phyloP scores from a whole-genome alignment of 2,329 filamentous ascomycete genomes.

The Fusarium circinatum region DNA sequence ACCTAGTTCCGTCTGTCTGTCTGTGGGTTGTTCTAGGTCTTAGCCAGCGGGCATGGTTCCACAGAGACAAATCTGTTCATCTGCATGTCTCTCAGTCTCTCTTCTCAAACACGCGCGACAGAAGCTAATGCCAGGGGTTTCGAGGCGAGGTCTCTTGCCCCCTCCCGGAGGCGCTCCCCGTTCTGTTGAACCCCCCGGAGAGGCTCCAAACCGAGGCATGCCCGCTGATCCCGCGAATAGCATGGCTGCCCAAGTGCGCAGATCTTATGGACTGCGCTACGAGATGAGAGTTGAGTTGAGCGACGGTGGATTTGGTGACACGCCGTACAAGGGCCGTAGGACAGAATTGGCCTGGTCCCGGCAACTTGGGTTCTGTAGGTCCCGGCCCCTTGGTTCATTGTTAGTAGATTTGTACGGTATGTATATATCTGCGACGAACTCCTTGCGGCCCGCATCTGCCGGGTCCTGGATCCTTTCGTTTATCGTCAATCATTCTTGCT shows the following conservation, averaged over 20 bases:
- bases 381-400: slow-evolving; percentile 5
- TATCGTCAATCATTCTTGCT: slow-evolving; percentile 14
- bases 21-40: neutral
- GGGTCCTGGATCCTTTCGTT: slow-evolving; percentile 25
- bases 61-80: neutral
- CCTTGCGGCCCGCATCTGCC: slow-evolving; percentile 23
- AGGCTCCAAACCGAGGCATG: slow-evolving; percentile 15
- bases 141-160: neutral
- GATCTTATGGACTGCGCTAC: neutral
- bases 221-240: slow-evolving; percentile 12
- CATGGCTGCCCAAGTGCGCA: slow-evolving; percentile 18
- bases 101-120: neutral
- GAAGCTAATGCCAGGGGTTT: slow-evolving; percentile 8
- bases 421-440: slow-evolving; percentile 31
- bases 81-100: neutral
- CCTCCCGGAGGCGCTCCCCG: slow-evolving; percentile 5
- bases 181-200: neutral
- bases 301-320: slow-evolving; percentile 23
- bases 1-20: neutral
- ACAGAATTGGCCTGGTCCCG: slow-evolving; percentile 7
- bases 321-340: slow-evolving; percentile 14
- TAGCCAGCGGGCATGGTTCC: neutral
- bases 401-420: neutral
- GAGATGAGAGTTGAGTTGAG: neutral
- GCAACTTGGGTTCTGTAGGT: slow-evolving; percentile 19